phyloP scores from a whole-genome alignment of 2,329 filamentous ascomycete genomes.

The Trichoderma afroharzianum region DNA sequence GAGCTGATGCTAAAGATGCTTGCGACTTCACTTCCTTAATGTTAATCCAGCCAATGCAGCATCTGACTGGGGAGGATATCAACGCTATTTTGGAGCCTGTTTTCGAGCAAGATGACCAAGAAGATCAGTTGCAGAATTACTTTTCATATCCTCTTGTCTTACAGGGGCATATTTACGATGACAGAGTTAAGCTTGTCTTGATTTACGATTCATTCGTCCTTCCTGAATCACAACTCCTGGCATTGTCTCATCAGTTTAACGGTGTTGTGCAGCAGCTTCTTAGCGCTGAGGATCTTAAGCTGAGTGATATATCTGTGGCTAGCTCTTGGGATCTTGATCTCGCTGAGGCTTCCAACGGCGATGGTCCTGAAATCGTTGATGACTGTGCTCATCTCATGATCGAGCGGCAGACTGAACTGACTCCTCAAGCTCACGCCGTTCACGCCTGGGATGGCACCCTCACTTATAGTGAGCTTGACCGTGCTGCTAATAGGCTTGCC shows the following conservation, averaged over 20 bases:
- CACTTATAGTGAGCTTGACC: constrained; percentile 21
- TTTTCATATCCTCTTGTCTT: constrained; percentile 15
- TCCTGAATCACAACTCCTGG: not conserved
- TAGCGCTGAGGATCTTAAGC: not conserved
- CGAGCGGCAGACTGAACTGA: not conserved
- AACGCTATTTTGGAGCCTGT: not conserved
- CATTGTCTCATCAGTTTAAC: constrained; percentile 12
- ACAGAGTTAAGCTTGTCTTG: not conserved
- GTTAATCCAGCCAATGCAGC: constrained; percentile 13
- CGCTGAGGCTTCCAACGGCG: constrained; percentile 1
- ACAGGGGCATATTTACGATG: not conserved
- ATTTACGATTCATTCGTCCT: constrained; percentile 6
- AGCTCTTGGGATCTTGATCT: constrained; percentile 12
- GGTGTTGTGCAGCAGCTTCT: constrained; percentile 11
- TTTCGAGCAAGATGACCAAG: not conserved
- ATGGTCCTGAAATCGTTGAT: not conserved
- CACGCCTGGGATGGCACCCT: constrained; percentile 22
- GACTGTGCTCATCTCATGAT: constrained; percentile 6
- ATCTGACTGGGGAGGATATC: not conserved
- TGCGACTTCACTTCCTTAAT: constrained; percentile 11
- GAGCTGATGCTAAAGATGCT: not conserved
- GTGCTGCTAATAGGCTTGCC: constrained; percentile 11
- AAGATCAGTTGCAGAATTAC: not conserved
- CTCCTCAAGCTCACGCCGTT: constrained; percentile 15
- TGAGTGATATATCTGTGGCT: not conserved